Conservation (phyloP, 2,329 filamentous ascomycete genomes). For the Phaeosphaeriaceae sp. region DNA sequence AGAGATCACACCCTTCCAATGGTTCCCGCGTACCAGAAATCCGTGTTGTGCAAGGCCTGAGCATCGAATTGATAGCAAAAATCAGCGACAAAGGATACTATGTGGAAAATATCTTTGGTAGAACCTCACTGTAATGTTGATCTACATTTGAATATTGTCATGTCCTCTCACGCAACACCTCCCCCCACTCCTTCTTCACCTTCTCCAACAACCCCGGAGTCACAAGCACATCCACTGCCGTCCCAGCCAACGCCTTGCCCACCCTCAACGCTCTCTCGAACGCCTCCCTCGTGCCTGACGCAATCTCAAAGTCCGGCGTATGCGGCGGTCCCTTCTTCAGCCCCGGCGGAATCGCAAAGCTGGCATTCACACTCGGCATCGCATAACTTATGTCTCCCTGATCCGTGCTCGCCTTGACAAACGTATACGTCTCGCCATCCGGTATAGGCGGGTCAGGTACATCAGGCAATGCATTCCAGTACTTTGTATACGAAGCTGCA, state of each 20-base stretch:
- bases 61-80: too few relatives aligned
- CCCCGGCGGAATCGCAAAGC: conserved; percentile 56
- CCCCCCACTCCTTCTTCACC: conserved; percentile 17
- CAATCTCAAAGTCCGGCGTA: conserved; percentile 50
- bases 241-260: conserved; percentile 46
- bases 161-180: conserved; percentile 11
- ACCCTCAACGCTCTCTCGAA: conserved; percentile 44
- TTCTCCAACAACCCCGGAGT: conserved; percentile 11
- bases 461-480: conserved; percentile 24
- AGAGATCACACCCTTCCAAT: too few relatives aligned
- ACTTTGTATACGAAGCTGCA: conserved; percentile 45
- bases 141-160: not conserved
- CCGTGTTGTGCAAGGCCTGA: too few relatives aligned
- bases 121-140: too few relatives aligned
- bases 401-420: conserved; percentile 62
- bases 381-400: conserved; percentile 66
- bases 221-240: conserved; percentile 46
- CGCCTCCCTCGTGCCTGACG: conserved; percentile 45
- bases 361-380: conserved; percentile 62
- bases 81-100: too few relatives aligned
- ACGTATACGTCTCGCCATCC: conserved; percentile 20
- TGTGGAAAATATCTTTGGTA: too few relatives aligned
- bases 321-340: conserved; percentile 44
- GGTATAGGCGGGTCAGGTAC: conserved; percentile 22
- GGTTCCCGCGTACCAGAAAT: too few relatives aligned